These are phyloP conservation scores for Coccinonectria pachysandricola DNA, from an alignment of 2,329 filamentous ascomycete species.

Conservation along the genomic window DNA sequence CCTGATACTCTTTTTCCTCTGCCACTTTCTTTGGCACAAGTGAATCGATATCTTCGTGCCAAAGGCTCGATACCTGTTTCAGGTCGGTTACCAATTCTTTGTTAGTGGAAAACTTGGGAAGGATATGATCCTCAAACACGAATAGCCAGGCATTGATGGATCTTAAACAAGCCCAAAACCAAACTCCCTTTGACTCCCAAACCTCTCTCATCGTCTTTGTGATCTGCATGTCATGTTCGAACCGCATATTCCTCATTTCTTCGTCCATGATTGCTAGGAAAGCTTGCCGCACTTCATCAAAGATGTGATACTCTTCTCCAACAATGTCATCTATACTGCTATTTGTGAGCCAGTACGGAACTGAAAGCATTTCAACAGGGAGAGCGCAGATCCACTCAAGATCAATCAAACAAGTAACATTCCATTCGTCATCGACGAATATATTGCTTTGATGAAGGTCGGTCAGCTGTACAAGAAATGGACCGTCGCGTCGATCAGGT, in stretches of 20 bases:
- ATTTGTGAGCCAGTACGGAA: conserved; percentile 23
- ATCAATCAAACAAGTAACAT: conserved; percentile 23
- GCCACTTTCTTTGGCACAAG: conserved; percentile 7
- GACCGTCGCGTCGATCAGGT: conserved; percentile 12
- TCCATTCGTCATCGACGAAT: conserved; percentile 25
- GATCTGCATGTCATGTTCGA: conserved; percentile 8
- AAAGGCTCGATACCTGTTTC: conserved; percentile 8
- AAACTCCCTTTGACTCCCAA: conserved; percentile 14
- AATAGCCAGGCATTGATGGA: conserved; percentile 12
- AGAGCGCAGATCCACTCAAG: conserved; percentile 24
- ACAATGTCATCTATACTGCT: conserved; percentile 11
- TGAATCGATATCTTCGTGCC: conserved; percentile 3
- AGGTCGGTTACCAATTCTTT: conserved; percentile 5
- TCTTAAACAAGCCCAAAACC: conserved; percentile 12
- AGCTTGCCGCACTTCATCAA: conserved; percentile 6
- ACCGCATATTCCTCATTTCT: conserved; percentile 2
- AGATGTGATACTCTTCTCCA: conserved; percentile 6
- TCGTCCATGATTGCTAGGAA: conserved; percentile 10
- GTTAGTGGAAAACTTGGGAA: conserved; percentile 7
- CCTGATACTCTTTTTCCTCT: conserved; percentile 9
- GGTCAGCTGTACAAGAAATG: conserved; percentile 19
- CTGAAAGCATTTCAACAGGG: conserved; percentile 20
- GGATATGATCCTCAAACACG: conserved; percentile 12
- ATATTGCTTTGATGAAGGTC: conserved; percentile 26
- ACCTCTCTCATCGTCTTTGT: conserved; percentile 6